phyloP scores from a whole-genome alignment of 2,329 filamentous ascomycete species.

The Aureobasidium sp. region DNA sequence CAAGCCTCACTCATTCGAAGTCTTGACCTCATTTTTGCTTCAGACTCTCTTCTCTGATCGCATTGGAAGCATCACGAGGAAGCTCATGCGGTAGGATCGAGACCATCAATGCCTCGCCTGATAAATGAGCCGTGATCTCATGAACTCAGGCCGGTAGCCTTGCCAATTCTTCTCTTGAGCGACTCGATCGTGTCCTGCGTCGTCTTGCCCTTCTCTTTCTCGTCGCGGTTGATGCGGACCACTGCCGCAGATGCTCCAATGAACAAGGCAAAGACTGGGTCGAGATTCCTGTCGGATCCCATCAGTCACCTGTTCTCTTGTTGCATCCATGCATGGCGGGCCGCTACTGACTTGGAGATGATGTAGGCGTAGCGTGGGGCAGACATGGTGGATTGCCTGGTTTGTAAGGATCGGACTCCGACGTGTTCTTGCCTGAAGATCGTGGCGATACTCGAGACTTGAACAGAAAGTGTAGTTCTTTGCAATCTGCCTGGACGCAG shows the following conservation, averaged over 20 bases:
- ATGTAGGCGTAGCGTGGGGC: conserved; percentile 31
- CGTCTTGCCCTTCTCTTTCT: conserved; percentile 40
- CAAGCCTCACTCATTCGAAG: background rate
- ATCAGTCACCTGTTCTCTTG: background rate
- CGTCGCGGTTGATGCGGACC: conserved; percentile 38
- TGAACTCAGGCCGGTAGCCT: conserved; percentile 22
- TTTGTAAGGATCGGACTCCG: no score
- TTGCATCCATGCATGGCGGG: background rate
- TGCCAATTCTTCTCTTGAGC: conserved; percentile 32
- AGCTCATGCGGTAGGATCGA: background rate
- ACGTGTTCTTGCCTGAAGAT: no score
- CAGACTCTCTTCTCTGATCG: background rate
- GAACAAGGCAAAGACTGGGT: conserved; percentile 44
- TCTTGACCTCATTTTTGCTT: background rate
- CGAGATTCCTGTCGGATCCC: conserved; percentile 33
- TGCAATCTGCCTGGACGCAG: background rate
- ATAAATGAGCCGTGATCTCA: background rate
- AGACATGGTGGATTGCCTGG: background rate
- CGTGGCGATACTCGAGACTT: no score
- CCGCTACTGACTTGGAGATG: conserved; percentile 36
- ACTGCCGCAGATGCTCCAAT: conserved; percentile 40
- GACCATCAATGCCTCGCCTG: no score
- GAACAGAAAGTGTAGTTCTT: background rate
- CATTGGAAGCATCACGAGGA: no score
- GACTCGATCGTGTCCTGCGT: conserved; percentile 34